phyloP scores from a whole-genome alignment of 2,329 filamentous ascomycete genomes.

The Beauveria pseudobassiana region DNA sequence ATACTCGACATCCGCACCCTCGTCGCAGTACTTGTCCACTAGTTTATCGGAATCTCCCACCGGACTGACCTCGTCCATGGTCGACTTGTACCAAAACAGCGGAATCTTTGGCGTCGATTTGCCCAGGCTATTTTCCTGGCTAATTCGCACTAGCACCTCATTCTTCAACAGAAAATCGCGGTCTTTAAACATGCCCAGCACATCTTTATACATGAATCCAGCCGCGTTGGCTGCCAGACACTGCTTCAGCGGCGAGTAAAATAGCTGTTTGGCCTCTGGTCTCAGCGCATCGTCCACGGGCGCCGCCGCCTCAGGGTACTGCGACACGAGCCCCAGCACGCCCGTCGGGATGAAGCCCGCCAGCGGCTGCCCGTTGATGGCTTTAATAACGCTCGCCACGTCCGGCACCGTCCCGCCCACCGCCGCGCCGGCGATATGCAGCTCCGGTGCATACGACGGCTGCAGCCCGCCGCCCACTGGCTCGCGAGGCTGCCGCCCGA shows the following conservation, averaged over 20 bases:
- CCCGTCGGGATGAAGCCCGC: constrained; percentile 3
- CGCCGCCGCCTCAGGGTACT: neutral
- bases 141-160: neutral
- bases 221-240: constrained; percentile 12
- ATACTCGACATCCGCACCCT: constrained; percentile 4
- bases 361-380: neutral
- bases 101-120: constrained; percentile 2
- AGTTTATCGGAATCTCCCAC: neutral
- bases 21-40: constrained; percentile 1
- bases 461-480: constrained; percentile 6
- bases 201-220: neutral
- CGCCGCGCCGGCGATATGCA: neutral
- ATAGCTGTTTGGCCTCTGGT: constrained; percentile 17
- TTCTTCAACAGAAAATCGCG: neutral
- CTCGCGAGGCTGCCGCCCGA: constrained; percentile 6
- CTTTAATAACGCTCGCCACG: neutral
- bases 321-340: neutral
- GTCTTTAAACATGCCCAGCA: constrained; percentile 7
- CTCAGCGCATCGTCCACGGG: neutral
- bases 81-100: constrained; percentile 8
- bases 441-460: constrained; percentile 4
- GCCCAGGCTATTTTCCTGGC: neutral
- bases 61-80: constrained; percentile 1
- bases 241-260: constrained; percentile 17
- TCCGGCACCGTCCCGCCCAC: constrained; percentile 1